phyloP scores from a whole-genome alignment of 202 grass and related monocot species.

The Brachypodium distachyon region DNA sequence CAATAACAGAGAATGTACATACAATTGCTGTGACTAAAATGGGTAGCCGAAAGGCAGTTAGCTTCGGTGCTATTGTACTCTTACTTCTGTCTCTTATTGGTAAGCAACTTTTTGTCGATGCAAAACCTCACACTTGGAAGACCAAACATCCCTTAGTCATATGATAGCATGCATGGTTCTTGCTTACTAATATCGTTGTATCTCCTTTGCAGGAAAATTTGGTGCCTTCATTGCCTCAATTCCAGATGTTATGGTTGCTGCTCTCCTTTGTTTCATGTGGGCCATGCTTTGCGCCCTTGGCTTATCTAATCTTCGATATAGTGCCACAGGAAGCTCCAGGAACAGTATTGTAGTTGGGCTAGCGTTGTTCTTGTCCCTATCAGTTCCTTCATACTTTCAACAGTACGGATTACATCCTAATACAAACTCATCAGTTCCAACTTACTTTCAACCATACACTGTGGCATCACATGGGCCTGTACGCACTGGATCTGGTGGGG shows the following conservation, averaged over 20 bases:
- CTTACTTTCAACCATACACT: constrained; percentile 82
- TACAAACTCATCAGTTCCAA: constrained; percentile 61
- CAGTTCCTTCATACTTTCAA: constrained; percentile 92
- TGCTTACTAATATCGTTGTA: constrained; percentile 20
- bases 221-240: constrained; percentile 92
- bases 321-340: constrained; percentile 86
- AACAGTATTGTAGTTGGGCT: constrained; percentile 91
- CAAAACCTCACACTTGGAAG: constrained; percentile 2
- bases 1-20: constrained; percentile 92
- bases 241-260: constrained; percentile 91
- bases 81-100: constrained; percentile 74
- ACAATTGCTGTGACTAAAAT: constrained; percentile 99
- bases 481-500: constrained; percentile 55
- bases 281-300: constrained; percentile 91
- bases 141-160: not conserved
- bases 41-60: constrained; percentile 79
- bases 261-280: constrained; percentile 96
- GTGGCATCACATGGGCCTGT: constrained; percentile 92
- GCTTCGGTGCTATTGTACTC: constrained; percentile 84
- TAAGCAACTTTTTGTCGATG: constrained; percentile 27
- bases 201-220: constrained; percentile 64
- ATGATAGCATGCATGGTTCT: not conserved
- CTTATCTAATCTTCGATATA: constrained; percentile 93
- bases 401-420: constrained; percentile 58
- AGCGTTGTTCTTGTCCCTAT: constrained; percentile 85